Percentiles rank a stretch among this genome's conserved stretches.
phyloP scores from a whole-genome alignment of 306 rosid genomes.

The Trifolium dubium region DNA sequence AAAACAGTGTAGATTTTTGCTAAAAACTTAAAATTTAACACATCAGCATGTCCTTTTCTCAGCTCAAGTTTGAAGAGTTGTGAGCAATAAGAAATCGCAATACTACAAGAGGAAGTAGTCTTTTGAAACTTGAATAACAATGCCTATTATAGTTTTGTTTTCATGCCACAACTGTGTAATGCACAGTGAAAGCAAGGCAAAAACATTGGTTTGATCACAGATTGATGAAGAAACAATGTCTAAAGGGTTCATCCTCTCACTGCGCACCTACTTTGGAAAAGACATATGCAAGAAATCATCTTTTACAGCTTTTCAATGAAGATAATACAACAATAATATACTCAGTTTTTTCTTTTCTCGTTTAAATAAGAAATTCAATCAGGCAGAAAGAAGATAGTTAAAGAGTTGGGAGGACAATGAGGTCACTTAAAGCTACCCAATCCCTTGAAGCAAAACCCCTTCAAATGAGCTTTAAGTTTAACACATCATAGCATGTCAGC shows the following conservation, averaged over 20 bases:
- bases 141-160: background rate
- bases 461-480: slow-evolving; percentile 15
- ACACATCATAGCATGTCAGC: slow-evolving; percentile 28
- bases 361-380: slow-evolving; percentile 29
- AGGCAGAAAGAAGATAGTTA: slow-evolving; percentile 5
- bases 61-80: slow-evolving; percentile 3
- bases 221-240: background rate
- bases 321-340: slow-evolving; percentile 17
- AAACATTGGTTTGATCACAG: slow-evolving; percentile 7
- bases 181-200: slow-evolving; percentile 13
- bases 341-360: slow-evolving; percentile 2
- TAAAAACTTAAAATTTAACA: background rate
- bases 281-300: slow-evolving; percentile 13
- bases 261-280: slow-evolving; percentile 11
- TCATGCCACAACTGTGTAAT: background rate
- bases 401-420: slow-evolving; percentile 12
- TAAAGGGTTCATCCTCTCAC: slow-evolving; percentile 15
- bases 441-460: slow-evolving; percentile 28
- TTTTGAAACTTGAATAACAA: slow-evolving; percentile 11
- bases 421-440: slow-evolving; percentile 11
- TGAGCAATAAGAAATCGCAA: slow-evolving; percentile 10
- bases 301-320: slow-evolving; percentile 25
- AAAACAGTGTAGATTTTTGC: background rate
- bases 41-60: slow-evolving; percentile 9
- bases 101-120: slow-evolving; percentile 24